Base-by-base conservation (phyloP, 75 land plant genomes). In the Picea glauca region DNA sequence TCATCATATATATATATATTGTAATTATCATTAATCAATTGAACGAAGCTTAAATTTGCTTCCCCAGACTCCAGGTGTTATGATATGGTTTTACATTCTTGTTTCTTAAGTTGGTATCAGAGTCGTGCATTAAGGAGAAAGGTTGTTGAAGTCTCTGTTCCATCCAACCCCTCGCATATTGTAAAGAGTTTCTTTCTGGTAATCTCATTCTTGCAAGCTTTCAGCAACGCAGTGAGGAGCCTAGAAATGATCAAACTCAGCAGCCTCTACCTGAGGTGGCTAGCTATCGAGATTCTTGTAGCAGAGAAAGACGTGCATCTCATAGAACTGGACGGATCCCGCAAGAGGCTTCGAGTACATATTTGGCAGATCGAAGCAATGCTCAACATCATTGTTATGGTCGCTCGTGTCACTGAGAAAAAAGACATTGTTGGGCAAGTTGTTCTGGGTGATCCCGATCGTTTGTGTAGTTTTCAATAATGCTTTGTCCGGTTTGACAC, bases 261-360 rank as follows among this genome's bases (percentile, higher is more conserved):
- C 84, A 7, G 86, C 89, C 83, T 95, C 91, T 15, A 95, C 86
- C 9, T 86, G 80, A 3, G 94, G 50, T 20, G 99, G 96, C 99
- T 96, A 97, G 46, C 82, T 84, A 59, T 84, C 21, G 5, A 96
- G 90, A 35, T 85, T 82, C 84, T 97, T 93, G 84, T 93, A 91
- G 80, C 96, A 91, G 58, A 95, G 84, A 67, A 97, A 94, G 23
- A 95, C 88, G 60, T 94, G 99, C 11, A 94, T 86, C 62, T 90
- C 86, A 81, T 91, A 95, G 26, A 67, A 62, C 65, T 88, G 76
- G 38, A 97, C 98, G 58, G 90, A 87, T 5, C 96, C 99, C 14
- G 67, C 91, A 60, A 97, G 83, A n/a, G 76, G 62, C 5, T 70
- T 75, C 86, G 81, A 78, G 14, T 90, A 77, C 83, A 97, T 88